Evolutionary conservation across 2,329 filamentous ascomycete genomes (phyloP), one percentile per base, ranked within the genome.

Genomic region (Pseudocercospora ulei): DNA sequence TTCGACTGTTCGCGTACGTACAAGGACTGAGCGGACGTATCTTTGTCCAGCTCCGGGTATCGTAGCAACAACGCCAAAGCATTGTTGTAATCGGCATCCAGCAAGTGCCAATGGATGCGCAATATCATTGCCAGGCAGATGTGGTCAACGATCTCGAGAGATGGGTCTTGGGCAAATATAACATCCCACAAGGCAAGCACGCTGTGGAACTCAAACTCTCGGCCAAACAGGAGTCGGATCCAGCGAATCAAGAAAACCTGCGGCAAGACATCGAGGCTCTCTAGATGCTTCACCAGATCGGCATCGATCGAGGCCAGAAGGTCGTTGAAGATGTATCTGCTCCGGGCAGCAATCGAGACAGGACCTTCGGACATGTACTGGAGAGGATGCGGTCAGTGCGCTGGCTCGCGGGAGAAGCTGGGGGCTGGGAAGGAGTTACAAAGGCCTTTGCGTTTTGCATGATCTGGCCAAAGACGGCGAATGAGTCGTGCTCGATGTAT

Each of bases 211-310:
- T 84, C 76, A 52, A 95, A 96, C 59, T 98, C 90, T 49, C 90
- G 75, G 33, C 88, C 87, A 56, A 96, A 96, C 0, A 98, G 65
- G 1, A 98, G 73, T 17, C 90, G 77, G 41, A 96, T 82, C 90
- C 90, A 98, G 41, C 90, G 85, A 82, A 96, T 92, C 14, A 96
- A 66, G 56, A 96, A 98, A 35, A 98, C 88, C 54, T 98, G 90
- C 1, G 90, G 90, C n/a, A 95, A 65, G 45, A 98, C 78, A 44
- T 95, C 88, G 30, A 95, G 78, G 43, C 76, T 73, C 42, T 78
- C 78, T 11, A 98, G 70, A 59, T 96, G 87, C 14, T 70, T 69
- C 8, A 84, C 80, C 17, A 96, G 71, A 55, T 86, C 80, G n/a
- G 82, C 79, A 56, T 96, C 90, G 18, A 85, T 70, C 48, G 77